Percentiles rank a stretch among this genome's conserved stretches.
Evolutionary conservation across 73 alveolate genomes (phyloP).

Genomic region (Diophrys sp.): DNA sequence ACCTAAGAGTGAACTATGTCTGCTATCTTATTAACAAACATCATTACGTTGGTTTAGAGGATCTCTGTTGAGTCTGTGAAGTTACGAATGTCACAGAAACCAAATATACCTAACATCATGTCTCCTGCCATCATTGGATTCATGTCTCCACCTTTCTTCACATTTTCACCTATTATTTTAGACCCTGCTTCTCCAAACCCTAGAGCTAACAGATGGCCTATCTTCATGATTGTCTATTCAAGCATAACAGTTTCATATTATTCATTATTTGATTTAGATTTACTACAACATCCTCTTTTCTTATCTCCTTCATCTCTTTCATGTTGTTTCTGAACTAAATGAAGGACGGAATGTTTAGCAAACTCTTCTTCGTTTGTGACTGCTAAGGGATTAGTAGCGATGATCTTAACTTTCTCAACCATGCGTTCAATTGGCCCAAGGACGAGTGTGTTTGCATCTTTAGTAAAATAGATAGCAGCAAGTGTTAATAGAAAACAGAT

Average conservation of each 20-base stretch:
- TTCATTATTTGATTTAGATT: background rate
- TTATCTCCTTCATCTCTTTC: background rate
- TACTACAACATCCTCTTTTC: slow-evolving; percentile 6
- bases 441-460: slow-evolving; percentile 65
- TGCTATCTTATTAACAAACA: slow-evolving; percentile 94
- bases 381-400: slow-evolving; percentile 66
- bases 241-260: slow-evolving; percentile 58
- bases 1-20: slow-evolving; percentile 93
- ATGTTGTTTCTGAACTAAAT: background rate
- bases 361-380: slow-evolving; percentile 64
- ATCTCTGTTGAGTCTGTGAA: slow-evolving; percentile 87
- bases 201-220: slow-evolving; percentile 65
- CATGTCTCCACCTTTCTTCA: slow-evolving; percentile 22
- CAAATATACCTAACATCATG: slow-evolving; percentile 76
- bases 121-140: slow-evolving; percentile 56
- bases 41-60: slow-evolving; percentile 86
- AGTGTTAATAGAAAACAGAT: slow-evolving; percentile 60
- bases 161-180: slow-evolving; percentile 55
- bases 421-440: slow-evolving; percentile 70
- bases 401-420: slow-evolving; percentile 64
- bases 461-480: slow-evolving; percentile 56
- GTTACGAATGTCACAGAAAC: slow-evolving; percentile 86
- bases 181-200: slow-evolving; percentile 75
- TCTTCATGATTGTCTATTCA: slow-evolving; percentile 63
- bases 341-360: background rate